A percentile compares a stretch with the other conserved stretches of the same genome.
Conservation (phyloP, 495 filamentous ascomycete species). For the Penicillium turbatum region DNA sequence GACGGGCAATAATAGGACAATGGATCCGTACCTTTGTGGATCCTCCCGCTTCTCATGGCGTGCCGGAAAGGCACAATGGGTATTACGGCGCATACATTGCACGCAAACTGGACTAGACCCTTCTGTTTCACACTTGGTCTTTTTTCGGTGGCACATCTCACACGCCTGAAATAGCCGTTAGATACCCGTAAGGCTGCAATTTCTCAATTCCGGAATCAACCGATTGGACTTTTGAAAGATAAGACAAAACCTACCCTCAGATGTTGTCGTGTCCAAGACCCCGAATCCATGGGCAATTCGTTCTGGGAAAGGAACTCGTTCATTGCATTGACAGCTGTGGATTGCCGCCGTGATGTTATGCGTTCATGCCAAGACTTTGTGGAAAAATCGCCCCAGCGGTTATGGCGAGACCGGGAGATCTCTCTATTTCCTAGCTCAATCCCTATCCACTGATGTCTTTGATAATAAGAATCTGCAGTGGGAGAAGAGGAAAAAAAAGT, state of each 20-base stretch:
- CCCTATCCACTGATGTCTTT: neutral
- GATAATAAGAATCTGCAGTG: neutral
- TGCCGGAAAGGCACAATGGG: slow-evolving; percentile 83
- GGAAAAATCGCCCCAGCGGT: slow-evolving; percentile 1
- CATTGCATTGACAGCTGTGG: neutral
- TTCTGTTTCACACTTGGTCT: slow-evolving; percentile 95
- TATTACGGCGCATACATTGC: slow-evolving; percentile 92
- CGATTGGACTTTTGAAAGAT: neutral
- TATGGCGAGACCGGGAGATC: neutral
- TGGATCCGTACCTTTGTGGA: slow-evolving; percentile 65
- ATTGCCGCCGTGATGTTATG: slow-evolving; percentile 1
- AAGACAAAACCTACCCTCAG: neutral
- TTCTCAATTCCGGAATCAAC: neutral
- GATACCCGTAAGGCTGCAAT: neutral
- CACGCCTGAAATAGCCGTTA: slow-evolving; percentile 59
- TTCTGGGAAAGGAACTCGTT: neutral
- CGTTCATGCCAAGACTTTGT: slow-evolving; percentile 6
- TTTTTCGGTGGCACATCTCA: slow-evolving; percentile 95
- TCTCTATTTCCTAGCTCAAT: neutral
- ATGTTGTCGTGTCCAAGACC: neutral
- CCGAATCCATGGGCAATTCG: slow-evolving; percentile 1
- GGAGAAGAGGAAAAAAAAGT: neutral
- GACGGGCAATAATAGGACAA: neutral
- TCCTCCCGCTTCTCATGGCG: slow-evolving; percentile 87
- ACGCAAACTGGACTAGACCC: slow-evolving; percentile 64